Conservation (phyloP, 2,329 filamentous ascomycete species). For the Lachnellula cervina region DNA sequence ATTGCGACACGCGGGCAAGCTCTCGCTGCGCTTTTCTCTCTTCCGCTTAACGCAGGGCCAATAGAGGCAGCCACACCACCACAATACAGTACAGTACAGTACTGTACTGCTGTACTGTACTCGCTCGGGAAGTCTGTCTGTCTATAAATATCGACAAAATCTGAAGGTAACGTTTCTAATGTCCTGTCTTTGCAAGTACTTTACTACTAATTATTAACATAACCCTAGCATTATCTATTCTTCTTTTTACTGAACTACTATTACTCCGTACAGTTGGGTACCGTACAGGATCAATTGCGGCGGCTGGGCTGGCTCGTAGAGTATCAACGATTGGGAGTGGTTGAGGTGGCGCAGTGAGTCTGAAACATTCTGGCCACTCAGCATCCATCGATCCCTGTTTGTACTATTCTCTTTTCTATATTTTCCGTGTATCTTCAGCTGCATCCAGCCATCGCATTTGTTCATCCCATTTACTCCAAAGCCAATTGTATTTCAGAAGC, state of each 20-base stretch:
- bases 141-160: neutral
- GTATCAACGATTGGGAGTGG: neutral
- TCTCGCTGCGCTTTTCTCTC: neutral
- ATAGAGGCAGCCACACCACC: neutral
- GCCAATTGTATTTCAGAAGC: no score
- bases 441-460: neutral
- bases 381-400: neutral
- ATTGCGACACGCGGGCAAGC: slow-evolving; percentile 3
- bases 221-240: neutral
- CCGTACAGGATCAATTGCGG: no score
- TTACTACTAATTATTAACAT: neutral
- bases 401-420: neutral
- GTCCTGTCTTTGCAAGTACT: no score
- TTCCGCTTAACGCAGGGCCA: neutral
- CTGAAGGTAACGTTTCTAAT: neutral
- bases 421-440: neutral
- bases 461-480: no score
- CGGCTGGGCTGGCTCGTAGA: no score
- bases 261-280: neutral
- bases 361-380: neutral
- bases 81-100: neutral
- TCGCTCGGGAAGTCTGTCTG: neutral
- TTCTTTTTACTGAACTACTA: neutral
- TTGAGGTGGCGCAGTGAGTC: neutral
- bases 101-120: neutral